Evolutionary conservation across 208 protist genomes (phyloP).

Genomic region (Zelonia costaricensis): DNA sequence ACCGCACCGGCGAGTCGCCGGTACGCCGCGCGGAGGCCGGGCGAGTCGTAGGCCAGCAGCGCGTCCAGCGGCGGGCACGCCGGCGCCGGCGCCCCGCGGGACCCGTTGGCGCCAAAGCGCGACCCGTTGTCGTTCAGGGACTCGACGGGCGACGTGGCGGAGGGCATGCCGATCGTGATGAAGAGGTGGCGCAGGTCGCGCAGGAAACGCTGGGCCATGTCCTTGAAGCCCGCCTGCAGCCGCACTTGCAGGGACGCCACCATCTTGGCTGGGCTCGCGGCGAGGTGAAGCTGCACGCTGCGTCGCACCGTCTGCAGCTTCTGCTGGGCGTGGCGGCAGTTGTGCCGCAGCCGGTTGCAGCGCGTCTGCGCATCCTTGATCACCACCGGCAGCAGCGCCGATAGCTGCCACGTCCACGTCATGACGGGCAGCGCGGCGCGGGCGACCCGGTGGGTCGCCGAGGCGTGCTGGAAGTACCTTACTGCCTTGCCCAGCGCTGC

Average conservation of each 20-base stretch:
- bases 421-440: constrained; percentile 46
- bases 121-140: no score
- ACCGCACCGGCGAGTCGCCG: constrained; percentile 22
- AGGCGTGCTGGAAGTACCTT: constrained; percentile 48
- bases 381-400: constrained; percentile 29
- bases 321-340: constrained; percentile 9
- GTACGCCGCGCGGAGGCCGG: constrained; percentile 29
- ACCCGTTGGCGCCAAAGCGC: neutral
- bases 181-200: constrained; percentile 48
- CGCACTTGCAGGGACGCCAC: constrained; percentile 20
- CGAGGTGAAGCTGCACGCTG: constrained; percentile 29
- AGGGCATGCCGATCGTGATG: constrained; percentile 2
- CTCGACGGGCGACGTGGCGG: neutral
- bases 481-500: constrained; percentile 28
- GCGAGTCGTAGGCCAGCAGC: constrained; percentile 25
- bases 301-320: constrained; percentile 4
- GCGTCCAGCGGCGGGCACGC: constrained; percentile 14
- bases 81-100: neutral
- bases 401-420: constrained; percentile 63
- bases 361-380: constrained; percentile 11
- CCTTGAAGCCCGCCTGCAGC: constrained; percentile 36
- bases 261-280: constrained; percentile 16
- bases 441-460: constrained; percentile 29
- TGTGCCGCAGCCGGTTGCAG: constrained; percentile 11
- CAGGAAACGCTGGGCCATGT: constrained; percentile 36